Evolutionary conservation across 768 basidiomycete genomes (phyloP).

Genomic region (Amanita polypyramis): DNA sequence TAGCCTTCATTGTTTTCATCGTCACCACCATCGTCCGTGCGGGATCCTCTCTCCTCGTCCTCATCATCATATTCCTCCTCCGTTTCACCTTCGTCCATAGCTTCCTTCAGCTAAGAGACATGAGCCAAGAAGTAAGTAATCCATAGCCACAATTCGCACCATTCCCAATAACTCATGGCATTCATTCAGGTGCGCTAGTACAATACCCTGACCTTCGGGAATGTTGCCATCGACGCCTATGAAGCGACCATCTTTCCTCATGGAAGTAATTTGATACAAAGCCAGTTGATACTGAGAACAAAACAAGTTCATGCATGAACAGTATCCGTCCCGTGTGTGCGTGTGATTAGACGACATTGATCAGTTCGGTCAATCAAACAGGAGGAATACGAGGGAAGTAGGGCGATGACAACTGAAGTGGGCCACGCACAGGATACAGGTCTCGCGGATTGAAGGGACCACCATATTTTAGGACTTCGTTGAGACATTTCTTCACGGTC

Average conservation of each 20-base stretch:
- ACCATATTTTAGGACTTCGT: conserved; percentile 92
- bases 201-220: conserved; percentile 93
- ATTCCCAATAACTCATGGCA: conserved; percentile 95
- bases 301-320: not conserved
- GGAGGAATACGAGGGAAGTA: not conserved
- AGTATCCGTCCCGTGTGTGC: not conserved
- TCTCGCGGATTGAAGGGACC: conserved; percentile 89
- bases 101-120: conserved; percentile 55
- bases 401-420: conserved; percentile 1
- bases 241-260: conserved; percentile 92
- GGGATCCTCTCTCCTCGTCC: conserved; percentile 26
- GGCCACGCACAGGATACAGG: conserved; percentile 72
- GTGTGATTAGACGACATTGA: not conserved
- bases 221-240: conserved; percentile 78
- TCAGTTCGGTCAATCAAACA: conserved; percentile 3
- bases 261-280: conserved; percentile 87
- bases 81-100: conserved; percentile 67
- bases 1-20: not conserved
- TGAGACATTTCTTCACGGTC: conserved; percentile 93
- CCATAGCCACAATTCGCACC: conserved; percentile 33
- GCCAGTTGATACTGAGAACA: conserved; percentile 76
- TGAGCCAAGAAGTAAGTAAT: not conserved
- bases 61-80: conserved; percentile 47
- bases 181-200: conserved; percentile 93
- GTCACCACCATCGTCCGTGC: conserved; percentile 2